Percentiles rank a stretch among this genome's conserved stretches.
These are phyloP conservation scores for Termitomyces sp. DNA, from an alignment of 768 basidiomycete species.

Conservation along the genomic window DNA sequence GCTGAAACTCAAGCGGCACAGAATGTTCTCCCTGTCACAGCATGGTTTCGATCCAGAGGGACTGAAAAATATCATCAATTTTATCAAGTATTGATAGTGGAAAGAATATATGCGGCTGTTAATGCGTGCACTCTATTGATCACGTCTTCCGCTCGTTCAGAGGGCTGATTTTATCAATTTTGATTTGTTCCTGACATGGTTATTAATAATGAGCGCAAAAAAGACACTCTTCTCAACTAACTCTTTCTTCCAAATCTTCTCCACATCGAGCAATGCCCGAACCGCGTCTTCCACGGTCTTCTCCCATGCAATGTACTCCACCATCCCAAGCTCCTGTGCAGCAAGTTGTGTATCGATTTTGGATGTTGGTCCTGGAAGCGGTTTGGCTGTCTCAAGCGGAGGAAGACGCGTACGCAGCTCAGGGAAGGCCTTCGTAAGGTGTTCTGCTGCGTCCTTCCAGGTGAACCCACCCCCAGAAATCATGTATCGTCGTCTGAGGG, in stretches of 20 bases:
- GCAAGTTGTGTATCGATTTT: not conserved
- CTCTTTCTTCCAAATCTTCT: slow-evolving; percentile 4
- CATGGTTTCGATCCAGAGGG: too few species aligned
- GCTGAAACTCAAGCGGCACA: too few species aligned
- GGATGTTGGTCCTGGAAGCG: not conserved
- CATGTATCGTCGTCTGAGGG: slow-evolving; percentile 13
- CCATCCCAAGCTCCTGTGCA: not conserved
- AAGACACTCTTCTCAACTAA: not conserved
- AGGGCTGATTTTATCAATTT: not conserved
- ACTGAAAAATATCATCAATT: too few species aligned
- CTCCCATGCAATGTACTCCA: slow-evolving; percentile 6
- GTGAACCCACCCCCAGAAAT: slow-evolving; percentile 1
- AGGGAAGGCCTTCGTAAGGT: not conserved
- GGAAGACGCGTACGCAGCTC: not conserved
- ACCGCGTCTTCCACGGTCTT: slow-evolving; percentile 7
- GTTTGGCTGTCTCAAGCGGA: not conserved
- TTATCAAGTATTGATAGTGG: too few species aligned
- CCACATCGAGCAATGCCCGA: slow-evolving; percentile 2
- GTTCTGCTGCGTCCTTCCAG: not conserved
- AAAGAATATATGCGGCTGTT: too few species aligned
- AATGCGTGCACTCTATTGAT: not conserved
- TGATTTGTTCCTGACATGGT: not conserved
- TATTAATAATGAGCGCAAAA: not conserved
- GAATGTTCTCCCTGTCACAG: too few species aligned
- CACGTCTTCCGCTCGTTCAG: not conserved